A percentile compares a stretch with the other conserved stretches of the same genome.
phyloP scores from a whole-genome alignment of 495 filamentous ascomycete genomes.

The Aspergillus sparsus region DNA sequence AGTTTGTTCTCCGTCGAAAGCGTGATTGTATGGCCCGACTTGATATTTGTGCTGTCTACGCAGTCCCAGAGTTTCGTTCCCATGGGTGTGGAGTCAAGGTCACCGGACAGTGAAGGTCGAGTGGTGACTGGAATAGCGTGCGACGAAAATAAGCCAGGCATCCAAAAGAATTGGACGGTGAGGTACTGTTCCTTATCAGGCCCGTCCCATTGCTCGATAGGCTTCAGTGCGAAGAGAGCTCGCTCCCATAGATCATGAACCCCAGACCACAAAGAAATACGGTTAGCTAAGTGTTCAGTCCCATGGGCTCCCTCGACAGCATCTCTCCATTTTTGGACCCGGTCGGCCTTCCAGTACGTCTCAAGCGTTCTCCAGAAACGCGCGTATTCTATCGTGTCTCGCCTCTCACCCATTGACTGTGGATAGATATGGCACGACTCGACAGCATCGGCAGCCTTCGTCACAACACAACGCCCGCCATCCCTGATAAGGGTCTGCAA shows the following conservation, averaged over 20 bases:
- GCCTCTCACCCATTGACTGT: not conserved
- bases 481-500: not conserved
- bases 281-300: not conserved
- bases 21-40: not conserved
- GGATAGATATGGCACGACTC: conserved; percentile 3
- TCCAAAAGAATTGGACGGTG: not conserved
- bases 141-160: not conserved
- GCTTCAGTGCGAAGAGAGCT: not conserved
- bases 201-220: not conserved
- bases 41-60: not conserved
- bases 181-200: not conserved
- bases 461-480: not conserved
- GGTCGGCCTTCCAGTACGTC: not conserved
- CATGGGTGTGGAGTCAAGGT: not conserved
- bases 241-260: not conserved
- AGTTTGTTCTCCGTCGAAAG: not conserved
- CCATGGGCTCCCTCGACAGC: not conserved
- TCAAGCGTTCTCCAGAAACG: not conserved
- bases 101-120: not conserved
- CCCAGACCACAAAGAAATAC: not conserved
- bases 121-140: not conserved
- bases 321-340: not conserved
- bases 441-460: not conserved
- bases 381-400: not conserved
- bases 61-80: not conserved